These are phyloP conservation scores for Exophiala mesophila DNA, from an alignment of 2,329 filamentous ascomycete species.

Conservation along the genomic window DNA sequence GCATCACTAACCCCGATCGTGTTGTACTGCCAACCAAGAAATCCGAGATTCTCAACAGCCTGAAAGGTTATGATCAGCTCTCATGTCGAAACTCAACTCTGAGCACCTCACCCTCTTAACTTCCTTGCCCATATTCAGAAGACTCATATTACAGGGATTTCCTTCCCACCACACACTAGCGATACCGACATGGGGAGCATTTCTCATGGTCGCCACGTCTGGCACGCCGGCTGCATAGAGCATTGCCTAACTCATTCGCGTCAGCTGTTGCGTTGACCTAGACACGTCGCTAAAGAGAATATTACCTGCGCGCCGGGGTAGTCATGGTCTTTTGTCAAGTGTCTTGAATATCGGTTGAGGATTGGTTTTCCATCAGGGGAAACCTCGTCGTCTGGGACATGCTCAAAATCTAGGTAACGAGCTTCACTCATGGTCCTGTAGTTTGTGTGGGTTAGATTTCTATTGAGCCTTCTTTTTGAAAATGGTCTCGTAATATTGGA, in stretches of 20 bases:
- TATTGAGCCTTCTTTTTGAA: too few relatives aligned
- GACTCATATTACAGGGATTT: constrained; percentile 78
- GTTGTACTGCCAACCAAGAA: constrained; percentile 93
- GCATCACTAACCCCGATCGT: constrained; percentile 84
- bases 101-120: constrained; percentile 73
- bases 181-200: constrained; percentile 81
- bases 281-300: constrained; percentile 3
- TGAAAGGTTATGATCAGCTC: too few relatives aligned
- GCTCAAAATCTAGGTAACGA: too few relatives aligned
- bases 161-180: constrained; percentile 96
- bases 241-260: too few relatives aligned
- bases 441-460: too few relatives aligned
- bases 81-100: too few relatives aligned
- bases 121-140: constrained; percentile 79
- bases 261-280: too few relatives aligned
- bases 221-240: constrained; percentile 88
- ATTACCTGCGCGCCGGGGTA: constrained; percentile 81
- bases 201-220: constrained; percentile 77
- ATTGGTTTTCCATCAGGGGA: constrained; percentile 49
- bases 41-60: constrained; percentile 72
- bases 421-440: too few relatives aligned
- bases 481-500: too few relatives aligned
- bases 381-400: too few relatives aligned
- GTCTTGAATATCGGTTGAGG: constrained; percentile 80
- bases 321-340: constrained; percentile 77